Base-by-base conservation (phyloP, 2,329 filamentous ascomycete genomes). In the Hypoxylon sp. region DNA sequence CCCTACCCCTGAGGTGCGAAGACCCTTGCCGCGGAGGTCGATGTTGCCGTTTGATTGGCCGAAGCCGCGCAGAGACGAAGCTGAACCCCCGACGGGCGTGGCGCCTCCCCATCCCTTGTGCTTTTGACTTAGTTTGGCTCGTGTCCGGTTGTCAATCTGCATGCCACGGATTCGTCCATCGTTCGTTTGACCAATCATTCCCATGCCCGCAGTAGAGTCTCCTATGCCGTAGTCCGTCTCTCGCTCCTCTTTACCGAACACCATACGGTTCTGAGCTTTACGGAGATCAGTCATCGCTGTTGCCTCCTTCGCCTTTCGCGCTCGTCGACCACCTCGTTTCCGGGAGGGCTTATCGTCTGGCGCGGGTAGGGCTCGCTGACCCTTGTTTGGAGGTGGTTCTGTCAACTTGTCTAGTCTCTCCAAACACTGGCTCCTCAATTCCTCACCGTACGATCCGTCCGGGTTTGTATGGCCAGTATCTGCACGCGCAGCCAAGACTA, bases 251-350 rank as follows among this genome's bases (percentile, higher is more conserved):
- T 96, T 94, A 51, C 92, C 92, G 67, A 99, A 99, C 0, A 87
- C 91, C 83, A 99, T 88, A 44, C 94, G 84, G 74, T 99, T 99
- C 73, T 97, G 94, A 3, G 91, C 91, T 71, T 97, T 97, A 60
- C 92, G 87, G 20, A 99, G 78, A 46, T 99, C 94, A 0, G 94
- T 99, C 91, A 97, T 96, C 53, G 94, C 93, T 5, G 90, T 90
- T 3, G 93, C 92, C 72, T 96, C 94, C 80, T 99, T 99, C 53
- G 93, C 93, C 72, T 96, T 96, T 49, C 94, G 80, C 8, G 92
- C 94, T 60, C 91, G 81, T 46, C 93, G 81, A 41, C 94, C 94
- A 71, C 94, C 94, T 59, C 94, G 89, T 71, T 99, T 99, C 23
- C 92, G 82, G 0, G 90, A 86, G 1, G 91, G 94, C 71, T 97